These are phyloP conservation scores for Rutstroemia sp. DNA, from an alignment of 2,329 filamentous ascomycete species.

Conservation along the genomic window DNA sequence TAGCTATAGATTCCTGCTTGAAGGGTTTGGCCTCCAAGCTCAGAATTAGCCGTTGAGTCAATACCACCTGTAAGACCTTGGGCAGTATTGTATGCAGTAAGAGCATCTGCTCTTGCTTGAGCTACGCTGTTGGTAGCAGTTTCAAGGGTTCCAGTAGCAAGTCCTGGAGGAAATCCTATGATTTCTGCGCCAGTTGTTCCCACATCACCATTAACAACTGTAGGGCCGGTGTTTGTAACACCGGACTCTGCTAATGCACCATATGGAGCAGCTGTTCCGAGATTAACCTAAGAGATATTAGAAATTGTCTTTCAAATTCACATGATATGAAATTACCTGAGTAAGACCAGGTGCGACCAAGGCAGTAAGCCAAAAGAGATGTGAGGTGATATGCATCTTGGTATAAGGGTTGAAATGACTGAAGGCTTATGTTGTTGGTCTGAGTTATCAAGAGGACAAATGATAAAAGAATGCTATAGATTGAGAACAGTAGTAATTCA, in stretches of 20 bases:
- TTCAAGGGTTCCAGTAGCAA: slow-evolving; percentile 5
- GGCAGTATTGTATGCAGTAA: slow-evolving; percentile 9
- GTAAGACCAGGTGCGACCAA: not conserved
- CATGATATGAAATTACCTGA: not conserved
- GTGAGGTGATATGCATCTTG: not conserved
- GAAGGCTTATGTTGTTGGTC: not conserved
- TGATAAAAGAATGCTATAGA: not conserved
- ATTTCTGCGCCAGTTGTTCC: slow-evolving; percentile 15
- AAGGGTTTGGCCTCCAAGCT: slow-evolving; percentile 14
- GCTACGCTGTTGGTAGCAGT: not conserved
- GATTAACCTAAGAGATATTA: slow-evolving; percentile 12
- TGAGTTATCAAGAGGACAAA: not conserved
- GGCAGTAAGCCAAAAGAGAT: not conserved
- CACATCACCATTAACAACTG: slow-evolving; percentile 12
- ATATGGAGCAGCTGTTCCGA: slow-evolving; percentile 12
- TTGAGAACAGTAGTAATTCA: not conserved
- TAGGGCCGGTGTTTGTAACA: slow-evolving; percentile 15
- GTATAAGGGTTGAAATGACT: not conserved
- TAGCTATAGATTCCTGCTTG: slow-evolving; percentile 13
- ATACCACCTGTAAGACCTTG: slow-evolving; percentile 1
- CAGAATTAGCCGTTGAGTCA: slow-evolving; percentile 1
- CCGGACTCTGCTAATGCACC: slow-evolving; percentile 9
- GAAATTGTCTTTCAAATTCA: not conserved
- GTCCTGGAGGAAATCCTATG: slow-evolving; percentile 16
- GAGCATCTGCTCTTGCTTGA: slow-evolving; percentile 7